These are phyloP conservation scores for Pyrrhoderma noxium DNA, from an alignment of 1,284 basidiomycete genomes.

Conservation along the genomic window DNA sequence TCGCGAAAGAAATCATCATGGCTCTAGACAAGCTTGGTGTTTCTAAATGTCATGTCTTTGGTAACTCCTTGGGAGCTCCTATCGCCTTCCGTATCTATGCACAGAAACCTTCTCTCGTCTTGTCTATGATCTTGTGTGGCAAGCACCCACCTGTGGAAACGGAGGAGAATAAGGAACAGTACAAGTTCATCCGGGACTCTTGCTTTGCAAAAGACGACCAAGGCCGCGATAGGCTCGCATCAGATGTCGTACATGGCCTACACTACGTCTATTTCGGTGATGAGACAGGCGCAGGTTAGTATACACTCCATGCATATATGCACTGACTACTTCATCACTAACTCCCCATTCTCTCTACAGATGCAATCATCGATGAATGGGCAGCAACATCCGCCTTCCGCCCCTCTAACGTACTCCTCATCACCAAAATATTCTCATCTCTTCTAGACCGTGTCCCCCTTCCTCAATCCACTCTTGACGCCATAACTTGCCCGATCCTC, in stretches of 20 bases:
- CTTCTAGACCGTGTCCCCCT: slow-evolving; percentile 19
- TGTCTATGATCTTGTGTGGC: slow-evolving; percentile 16
- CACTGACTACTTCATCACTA: background rate
- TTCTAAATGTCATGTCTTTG: slow-evolving; percentile 19
- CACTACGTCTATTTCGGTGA: slow-evolving; percentile 20
- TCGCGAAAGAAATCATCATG: slow-evolving; percentile 18
- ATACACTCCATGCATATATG: slow-evolving; percentile 6
- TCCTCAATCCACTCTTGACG: slow-evolving; percentile 2
- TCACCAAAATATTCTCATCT: slow-evolving; percentile 20
- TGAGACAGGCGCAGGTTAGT: slow-evolving; percentile 16
- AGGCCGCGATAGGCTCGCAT: slow-evolving; percentile 19
- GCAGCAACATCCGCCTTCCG: slow-evolving; percentile 18
- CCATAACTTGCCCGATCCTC: slow-evolving; percentile 19
- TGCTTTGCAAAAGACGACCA: slow-evolving; percentile 19
- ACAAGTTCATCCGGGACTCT: slow-evolving; percentile 19
- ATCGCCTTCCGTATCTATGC: slow-evolving; percentile 12
- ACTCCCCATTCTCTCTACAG: too few relatives aligned
- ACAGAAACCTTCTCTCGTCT: slow-evolving; percentile 11
- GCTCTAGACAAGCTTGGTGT: slow-evolving; percentile 18
- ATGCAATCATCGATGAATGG: slow-evolving; percentile 20
- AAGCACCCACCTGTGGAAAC: slow-evolving; percentile 19
- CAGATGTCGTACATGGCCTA: slow-evolving; percentile 19
- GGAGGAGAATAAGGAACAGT: slow-evolving; percentile 19
- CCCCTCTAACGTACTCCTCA: slow-evolving; percentile 19
- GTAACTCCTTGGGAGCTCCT: slow-evolving; percentile 13